These are phyloP conservation scores for Metschnikowia continentalis DNA, from an alignment of 805 yeast genomes.

Conservation along the genomic window DNA sequence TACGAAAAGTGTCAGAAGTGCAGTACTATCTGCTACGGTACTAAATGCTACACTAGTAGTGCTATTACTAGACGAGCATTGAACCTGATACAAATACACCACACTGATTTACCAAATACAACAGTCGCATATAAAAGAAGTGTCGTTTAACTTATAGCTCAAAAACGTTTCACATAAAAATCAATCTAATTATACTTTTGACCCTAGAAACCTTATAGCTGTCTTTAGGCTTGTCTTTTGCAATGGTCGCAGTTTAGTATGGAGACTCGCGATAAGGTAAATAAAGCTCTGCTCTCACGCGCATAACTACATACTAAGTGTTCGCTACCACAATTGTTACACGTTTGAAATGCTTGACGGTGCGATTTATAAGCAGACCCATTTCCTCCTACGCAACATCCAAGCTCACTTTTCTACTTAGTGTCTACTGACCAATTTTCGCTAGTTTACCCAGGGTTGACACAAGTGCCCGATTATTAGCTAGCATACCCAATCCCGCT, in stretches of 20 bases:
- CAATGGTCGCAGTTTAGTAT: not conserved
- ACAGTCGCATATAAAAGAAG: too few species aligned
- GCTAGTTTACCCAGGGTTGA: not conserved
- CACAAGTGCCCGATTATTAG: not conserved
- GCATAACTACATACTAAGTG: not conserved
- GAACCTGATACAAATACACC: too few species aligned
- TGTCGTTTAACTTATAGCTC: too few species aligned
- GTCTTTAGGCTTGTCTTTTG: too few species aligned
- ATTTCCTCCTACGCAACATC: not conserved
- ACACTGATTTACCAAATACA: too few species aligned
- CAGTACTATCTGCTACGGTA: too few species aligned
- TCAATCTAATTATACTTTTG: too few species aligned
- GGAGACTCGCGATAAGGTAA: not conserved
- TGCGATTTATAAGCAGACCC: not conserved
- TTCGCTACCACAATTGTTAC: conserved; percentile 1
- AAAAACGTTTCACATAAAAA: too few species aligned
- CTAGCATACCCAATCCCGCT: not conserved
- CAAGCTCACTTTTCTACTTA: not conserved
- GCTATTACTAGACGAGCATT: too few species aligned
- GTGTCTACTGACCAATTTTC: not conserved
- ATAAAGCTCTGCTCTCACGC: not conserved
- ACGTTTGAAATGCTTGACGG: not conserved
- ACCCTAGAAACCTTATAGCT: too few species aligned
- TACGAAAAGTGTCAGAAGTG: too few species aligned
- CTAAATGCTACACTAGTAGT: too few species aligned